Evolutionary conservation across 176 grass and related monocot species (phyloP).

Genomic region (Saccharum spontaneum): DNA sequence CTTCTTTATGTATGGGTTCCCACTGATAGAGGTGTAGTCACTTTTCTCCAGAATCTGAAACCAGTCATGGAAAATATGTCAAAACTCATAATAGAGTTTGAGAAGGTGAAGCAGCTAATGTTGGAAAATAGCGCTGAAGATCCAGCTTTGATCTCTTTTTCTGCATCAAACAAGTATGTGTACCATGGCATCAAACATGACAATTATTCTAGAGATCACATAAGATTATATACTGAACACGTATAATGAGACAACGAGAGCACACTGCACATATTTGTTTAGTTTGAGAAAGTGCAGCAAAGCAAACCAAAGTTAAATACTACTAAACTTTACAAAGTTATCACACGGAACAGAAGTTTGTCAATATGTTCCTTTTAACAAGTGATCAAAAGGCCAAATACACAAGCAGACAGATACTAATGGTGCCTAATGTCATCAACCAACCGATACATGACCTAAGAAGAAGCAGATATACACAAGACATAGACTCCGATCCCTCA

Average conservation of each 20-base stretch:
- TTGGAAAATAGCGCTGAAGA: background rate
- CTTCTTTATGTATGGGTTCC: constrained; percentile 90
- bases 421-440: background rate
- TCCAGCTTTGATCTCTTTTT: background rate
- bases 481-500: background rate
- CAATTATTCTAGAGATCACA: background rate
- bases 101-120: background rate
- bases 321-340: background rate
- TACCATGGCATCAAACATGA: background rate
- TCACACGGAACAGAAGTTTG: background rate
- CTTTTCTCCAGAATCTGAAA: constrained; percentile 81
- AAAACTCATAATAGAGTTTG: background rate
- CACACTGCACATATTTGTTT: background rate
- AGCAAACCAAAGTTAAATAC: background rate
- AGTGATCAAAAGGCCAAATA: background rate
- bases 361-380: background rate
- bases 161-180: background rate
- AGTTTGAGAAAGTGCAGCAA: background rate
- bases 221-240: background rate
- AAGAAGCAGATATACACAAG: background rate
- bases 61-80: background rate
- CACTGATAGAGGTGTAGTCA: constrained; percentile 66
- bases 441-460: background rate
- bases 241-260: background rate
- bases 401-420: background rate